These are phyloP conservation scores for Pyrenopolyporus hunteri DNA, from an alignment of 495 filamentous ascomycete species.

Conservation along the genomic window DNA sequence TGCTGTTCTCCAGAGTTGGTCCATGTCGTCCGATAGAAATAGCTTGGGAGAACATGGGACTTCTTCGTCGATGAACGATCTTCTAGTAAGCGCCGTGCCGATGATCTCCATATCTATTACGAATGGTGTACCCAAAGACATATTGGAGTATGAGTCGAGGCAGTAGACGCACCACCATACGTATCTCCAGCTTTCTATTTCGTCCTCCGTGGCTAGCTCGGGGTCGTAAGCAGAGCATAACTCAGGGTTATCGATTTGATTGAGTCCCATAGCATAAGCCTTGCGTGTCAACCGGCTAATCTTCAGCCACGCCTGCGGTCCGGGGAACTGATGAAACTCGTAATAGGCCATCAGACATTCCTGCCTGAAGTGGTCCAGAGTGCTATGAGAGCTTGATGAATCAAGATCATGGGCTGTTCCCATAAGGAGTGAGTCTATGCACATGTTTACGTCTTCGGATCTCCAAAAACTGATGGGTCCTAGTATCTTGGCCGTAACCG, in stretches of 20 bases:
- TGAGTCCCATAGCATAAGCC: constrained; percentile 42
- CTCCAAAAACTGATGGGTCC: constrained; percentile 29
- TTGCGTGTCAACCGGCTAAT: constrained; percentile 45
- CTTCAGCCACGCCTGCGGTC: constrained; percentile 42
- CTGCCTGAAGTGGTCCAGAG: constrained; percentile 41
- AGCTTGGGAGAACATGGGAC: constrained; percentile 17
- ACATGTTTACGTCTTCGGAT: constrained; percentile 27
- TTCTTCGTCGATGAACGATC: constrained; percentile 8
- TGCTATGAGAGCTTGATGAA: not conserved
- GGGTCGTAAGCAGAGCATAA: constrained; percentile 28
- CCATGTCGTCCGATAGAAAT: constrained; percentile 35
- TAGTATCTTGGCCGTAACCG: constrained; percentile 38
- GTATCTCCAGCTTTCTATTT: constrained; percentile 47
- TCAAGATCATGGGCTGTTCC: constrained; percentile 11
- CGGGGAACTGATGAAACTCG: constrained; percentile 47
- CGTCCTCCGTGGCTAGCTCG: constrained; percentile 34
- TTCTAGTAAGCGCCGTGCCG: constrained; percentile 32
- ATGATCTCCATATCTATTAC: constrained; percentile 37
- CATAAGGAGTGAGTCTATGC: constrained; percentile 29
- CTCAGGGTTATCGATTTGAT: constrained; percentile 38
- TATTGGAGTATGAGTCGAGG: constrained; percentile 47
- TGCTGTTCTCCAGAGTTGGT: constrained; percentile 34
- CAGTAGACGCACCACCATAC: constrained; percentile 52
- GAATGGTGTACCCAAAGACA: constrained; percentile 33
- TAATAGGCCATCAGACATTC: constrained; percentile 49